Evolutionary conservation across 2,329 filamentous ascomycete species (phyloP).

Genomic region (Leptodontidium sp.): DNA sequence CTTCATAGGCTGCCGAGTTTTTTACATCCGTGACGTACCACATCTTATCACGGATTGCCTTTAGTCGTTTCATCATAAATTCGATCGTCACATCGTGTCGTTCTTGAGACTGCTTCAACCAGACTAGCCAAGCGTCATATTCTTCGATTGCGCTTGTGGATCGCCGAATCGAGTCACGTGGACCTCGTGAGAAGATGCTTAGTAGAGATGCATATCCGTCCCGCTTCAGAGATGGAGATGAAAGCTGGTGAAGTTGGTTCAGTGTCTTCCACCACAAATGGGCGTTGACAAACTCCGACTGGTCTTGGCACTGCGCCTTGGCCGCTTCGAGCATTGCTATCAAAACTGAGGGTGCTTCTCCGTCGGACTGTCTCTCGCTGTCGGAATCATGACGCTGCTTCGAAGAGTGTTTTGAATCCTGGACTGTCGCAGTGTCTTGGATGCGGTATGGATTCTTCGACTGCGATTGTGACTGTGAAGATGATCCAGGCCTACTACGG

Average conservation of each 20-base stretch:
- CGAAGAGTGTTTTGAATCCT: slow-evolving; percentile 31
- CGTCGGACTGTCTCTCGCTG: slow-evolving; percentile 49
- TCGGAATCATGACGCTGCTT: slow-evolving; percentile 40
- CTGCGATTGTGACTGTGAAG: slow-evolving; percentile 54
- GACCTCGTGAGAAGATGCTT: slow-evolving; percentile 77
- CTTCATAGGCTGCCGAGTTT: slow-evolving; percentile 87
- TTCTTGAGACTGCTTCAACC: slow-evolving; percentile 83
- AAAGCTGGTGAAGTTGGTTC: slow-evolving; percentile 72
- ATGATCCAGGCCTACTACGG: slow-evolving; percentile 60
- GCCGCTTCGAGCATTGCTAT: slow-evolving; percentile 80
- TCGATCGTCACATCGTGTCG: slow-evolving; percentile 78
- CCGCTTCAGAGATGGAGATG: slow-evolving; percentile 66
- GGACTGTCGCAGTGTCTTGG: slow-evolving; percentile 34
- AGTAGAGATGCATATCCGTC: slow-evolving; percentile 76
- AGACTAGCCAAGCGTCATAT: slow-evolving; percentile 83
- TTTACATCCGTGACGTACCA: slow-evolving; percentile 97
- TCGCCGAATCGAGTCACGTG: slow-evolving; percentile 72
- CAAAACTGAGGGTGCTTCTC: slow-evolving; percentile 60
- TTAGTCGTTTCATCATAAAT: slow-evolving; percentile 75
- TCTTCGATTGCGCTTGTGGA: slow-evolving; percentile 78
- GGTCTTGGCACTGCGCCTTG: slow-evolving; percentile 77
- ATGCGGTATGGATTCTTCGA: slow-evolving; percentile 66
- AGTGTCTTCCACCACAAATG: slow-evolving; percentile 88
- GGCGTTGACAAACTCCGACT: slow-evolving; percentile 83
- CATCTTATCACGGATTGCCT: slow-evolving; percentile 91